These are phyloP conservation scores for Chrysopogon serrulatus DNA, from an alignment of 176 grass and related monocot genomes.

Conservation along the genomic window DNA sequence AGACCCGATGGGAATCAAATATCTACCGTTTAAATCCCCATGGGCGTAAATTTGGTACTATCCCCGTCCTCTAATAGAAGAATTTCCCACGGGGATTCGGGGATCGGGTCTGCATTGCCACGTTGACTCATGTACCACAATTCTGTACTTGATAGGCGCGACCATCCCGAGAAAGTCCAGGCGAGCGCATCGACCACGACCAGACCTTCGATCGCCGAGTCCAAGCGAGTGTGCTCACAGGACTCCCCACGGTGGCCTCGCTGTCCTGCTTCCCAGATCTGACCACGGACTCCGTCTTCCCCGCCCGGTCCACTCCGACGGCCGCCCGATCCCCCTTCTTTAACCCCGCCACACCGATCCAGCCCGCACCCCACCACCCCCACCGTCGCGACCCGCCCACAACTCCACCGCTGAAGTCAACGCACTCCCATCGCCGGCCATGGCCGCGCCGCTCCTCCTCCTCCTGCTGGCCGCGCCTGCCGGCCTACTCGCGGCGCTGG, in stretches of 20 bases:
- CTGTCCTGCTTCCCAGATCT: conserved; percentile 18
- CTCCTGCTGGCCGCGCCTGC: conserved; percentile 31
- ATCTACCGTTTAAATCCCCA: too few relatives aligned
- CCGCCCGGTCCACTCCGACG: conserved; percentile 27
- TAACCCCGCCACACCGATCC: not conserved
- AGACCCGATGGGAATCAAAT: too few relatives aligned
- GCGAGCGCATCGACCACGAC: not conserved
- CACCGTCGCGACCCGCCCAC: too few relatives aligned
- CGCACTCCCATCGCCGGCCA: not conserved
- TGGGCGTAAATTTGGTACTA: too few relatives aligned
- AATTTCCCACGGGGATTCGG: too few relatives aligned
- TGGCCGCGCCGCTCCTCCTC: conserved; percentile 34
- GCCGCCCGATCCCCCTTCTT: conserved; percentile 13
- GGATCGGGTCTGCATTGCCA: too few relatives aligned
- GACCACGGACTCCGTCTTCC: not conserved
- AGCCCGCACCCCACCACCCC: not conserved
- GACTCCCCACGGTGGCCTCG: not conserved
- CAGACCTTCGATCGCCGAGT: not conserved
- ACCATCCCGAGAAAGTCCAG: too few relatives aligned
- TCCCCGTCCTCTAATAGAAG: too few relatives aligned
- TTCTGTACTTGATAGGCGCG: too few relatives aligned
- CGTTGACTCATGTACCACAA: too few relatives aligned
- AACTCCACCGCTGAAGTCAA: not conserved
- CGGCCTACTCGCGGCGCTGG: conserved; percentile 39
- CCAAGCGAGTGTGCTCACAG: not conserved